These are phyloP conservation scores for Talaromyces wortmannii DNA, from an alignment of 495 filamentous ascomycete species.

Conservation along the genomic window DNA sequence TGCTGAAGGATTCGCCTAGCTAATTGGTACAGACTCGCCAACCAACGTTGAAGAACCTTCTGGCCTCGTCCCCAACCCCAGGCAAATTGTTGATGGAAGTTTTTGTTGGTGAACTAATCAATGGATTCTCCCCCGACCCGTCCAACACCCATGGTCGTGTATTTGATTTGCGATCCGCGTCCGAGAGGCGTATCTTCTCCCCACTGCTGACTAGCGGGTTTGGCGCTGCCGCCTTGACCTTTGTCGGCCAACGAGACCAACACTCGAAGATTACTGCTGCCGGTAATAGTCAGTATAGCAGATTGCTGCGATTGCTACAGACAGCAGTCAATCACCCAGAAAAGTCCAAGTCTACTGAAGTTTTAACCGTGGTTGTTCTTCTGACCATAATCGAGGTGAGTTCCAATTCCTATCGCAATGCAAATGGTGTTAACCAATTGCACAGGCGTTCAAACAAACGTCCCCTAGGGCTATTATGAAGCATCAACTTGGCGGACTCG, in stretches of 20 bases:
- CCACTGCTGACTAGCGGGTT: constrained; percentile 16
- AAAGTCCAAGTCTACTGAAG: constrained; percentile 14
- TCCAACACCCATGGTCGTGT: constrained; percentile 10
- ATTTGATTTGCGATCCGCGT: constrained; percentile 14
- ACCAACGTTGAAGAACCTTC: not conserved
- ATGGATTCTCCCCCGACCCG: constrained; percentile 15
- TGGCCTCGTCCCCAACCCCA: not conserved
- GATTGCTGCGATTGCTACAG: constrained; percentile 11
- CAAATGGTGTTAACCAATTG: not conserved
- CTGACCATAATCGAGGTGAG: constrained; percentile 17
- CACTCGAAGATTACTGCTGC: constrained; percentile 12
- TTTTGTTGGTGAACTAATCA: constrained; percentile 15
- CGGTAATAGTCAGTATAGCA: constrained; percentile 13
- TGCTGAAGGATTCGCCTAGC: not conserved
- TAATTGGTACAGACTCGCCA: not conserved
- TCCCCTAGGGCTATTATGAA: constrained; percentile 15
- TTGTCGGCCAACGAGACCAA: constrained; percentile 13
- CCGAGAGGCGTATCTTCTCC: constrained; percentile 15
- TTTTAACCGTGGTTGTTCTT: constrained; percentile 14
- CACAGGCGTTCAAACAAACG: constrained; percentile 18
- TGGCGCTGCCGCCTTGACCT: constrained; percentile 16
- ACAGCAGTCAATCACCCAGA: constrained; percentile 10
- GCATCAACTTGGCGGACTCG: constrained; percentile 18
- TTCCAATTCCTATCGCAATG: not conserved
- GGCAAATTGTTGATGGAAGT: constrained; percentile 9